Evolutionary conservation across 2,329 filamentous ascomycete species (phyloP), one percentile per base, ranked within the genome.

Genomic region (Sphaerulina vaccinii): DNA sequence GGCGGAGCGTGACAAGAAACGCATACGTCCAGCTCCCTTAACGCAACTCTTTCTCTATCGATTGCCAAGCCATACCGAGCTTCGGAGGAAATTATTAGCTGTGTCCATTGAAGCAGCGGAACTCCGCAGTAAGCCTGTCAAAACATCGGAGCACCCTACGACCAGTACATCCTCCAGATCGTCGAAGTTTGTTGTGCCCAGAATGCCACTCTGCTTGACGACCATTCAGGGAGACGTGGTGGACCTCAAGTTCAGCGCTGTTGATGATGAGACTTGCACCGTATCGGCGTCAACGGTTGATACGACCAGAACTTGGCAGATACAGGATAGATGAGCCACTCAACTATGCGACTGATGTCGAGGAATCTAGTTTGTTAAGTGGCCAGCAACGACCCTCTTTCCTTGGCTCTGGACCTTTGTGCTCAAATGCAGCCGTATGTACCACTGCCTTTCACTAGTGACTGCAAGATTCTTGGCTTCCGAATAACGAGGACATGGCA

Each of bases 1-100:
- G 10, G 64, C 63, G 11, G 67, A 69, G 52, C 49, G 56, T n/a
- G 62, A 64, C 49, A 65, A 64, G 58, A 65, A 64, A 56, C 52
- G 54, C 24, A 60, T 60, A 32, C 58, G 59, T 5, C 65, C 61
- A 27, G 51, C 48, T 6, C 59, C 61, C 2, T 41, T 63, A 37
- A 60, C 61, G 11, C 61, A 63, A 47, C 27, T 67, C 5, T 68
- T 67, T 50, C 42, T 65, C 9, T 68, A 66, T 49, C 57, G 65
- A 13, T 15, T 68, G 32, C 66, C 66, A 4, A 53, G 37, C 3
- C 21, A 48, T 27, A 42, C 57, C 46, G 37, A 60, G 35, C 33
- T 63, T 38, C 52, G 43, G n/a, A 37, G 46, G 9, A 57, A 39
- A 18, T 53, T 60, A n/a, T 10, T 10, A 7, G 19, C 22, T n/a